Conservation (phyloP, 805 yeast genomes). For the Candida nemodendra region DNA sequence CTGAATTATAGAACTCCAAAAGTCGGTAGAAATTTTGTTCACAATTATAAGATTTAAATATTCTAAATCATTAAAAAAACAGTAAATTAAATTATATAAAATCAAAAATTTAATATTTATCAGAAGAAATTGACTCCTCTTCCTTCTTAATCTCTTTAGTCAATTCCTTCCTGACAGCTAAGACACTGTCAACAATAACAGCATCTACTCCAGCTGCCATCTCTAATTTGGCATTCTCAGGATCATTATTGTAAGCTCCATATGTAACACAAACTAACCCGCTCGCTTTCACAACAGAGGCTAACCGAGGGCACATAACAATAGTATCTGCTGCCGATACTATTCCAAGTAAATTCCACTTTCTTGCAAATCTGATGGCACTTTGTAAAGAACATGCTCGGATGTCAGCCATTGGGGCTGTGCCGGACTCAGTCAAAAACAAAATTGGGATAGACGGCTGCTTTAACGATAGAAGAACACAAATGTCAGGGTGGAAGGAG, state of each 20-base stretch:
- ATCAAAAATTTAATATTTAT: too few species aligned
- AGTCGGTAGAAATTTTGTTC: too few species aligned
- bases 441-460: constrained; percentile 93
- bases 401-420: constrained; percentile 81
- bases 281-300: constrained; percentile 84
- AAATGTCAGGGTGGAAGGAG: constrained; percentile 92
- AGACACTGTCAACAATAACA: constrained; percentile 92
- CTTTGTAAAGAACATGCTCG: constrained; percentile 86
- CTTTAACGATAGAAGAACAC: constrained; percentile 79
- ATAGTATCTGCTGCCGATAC: constrained; percentile 87
- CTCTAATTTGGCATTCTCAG: constrained; percentile 78
- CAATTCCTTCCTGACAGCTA: constrained; percentile 87
- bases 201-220: constrained; percentile 97
- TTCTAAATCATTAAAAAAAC: too few species aligned
- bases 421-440: constrained; percentile 87
- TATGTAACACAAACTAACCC: constrained; percentile 94
- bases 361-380: constrained; percentile 85
- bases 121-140: too few species aligned
- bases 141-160: constrained; percentile 29
- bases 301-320: constrained; percentile 85
- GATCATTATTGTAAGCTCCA: constrained; percentile 80
- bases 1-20: too few species aligned
- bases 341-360: constrained; percentile 89
- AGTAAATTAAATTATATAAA: too few species aligned
- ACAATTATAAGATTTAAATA: too few species aligned